Evolutionary conservation across 352 stramenopile species (phyloP).

Genomic region (Phytopythium mirpurense): DNA sequence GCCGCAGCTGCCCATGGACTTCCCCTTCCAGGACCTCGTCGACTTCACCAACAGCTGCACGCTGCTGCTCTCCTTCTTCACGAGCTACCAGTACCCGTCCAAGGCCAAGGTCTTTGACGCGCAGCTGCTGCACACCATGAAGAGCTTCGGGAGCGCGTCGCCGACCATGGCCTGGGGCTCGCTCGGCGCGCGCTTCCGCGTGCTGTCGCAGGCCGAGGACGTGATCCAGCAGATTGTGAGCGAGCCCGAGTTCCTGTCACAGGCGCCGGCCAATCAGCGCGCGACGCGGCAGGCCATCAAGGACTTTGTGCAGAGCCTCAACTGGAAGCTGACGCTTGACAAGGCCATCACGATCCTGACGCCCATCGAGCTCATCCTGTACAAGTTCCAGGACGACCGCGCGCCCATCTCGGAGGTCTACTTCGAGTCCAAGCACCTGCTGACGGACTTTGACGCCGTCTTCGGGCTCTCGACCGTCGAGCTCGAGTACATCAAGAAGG

Average conservation of each 20-base stretch:
- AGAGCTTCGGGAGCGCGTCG: constrained; percentile 60
- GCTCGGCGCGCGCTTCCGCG: constrained; percentile 58
- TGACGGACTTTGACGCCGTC: constrained; percentile 72
- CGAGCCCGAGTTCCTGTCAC: constrained; percentile 50
- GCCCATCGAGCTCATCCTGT: constrained; percentile 73
- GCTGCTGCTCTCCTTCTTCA: constrained; percentile 74
- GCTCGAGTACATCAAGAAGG: constrained; percentile 79
- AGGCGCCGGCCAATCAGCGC: constrained; percentile 42
- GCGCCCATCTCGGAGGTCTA: constrained; percentile 78
- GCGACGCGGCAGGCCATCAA: constrained; percentile 58
- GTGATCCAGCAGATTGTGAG: constrained; percentile 71
- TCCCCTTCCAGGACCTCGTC: constrained; percentile 75
- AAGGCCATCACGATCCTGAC: constrained; percentile 76
- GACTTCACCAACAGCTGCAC: constrained; percentile 74
- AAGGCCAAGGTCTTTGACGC: constrained; percentile 77
- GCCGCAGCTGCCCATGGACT: constrained; percentile 65
- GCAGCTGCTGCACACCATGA: constrained; percentile 72
- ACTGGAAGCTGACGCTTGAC: constrained; percentile 79
- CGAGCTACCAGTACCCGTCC: constrained; percentile 67
- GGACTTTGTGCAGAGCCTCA: constrained; percentile 61
- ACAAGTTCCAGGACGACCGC: constrained; percentile 83
- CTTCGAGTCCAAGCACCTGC: constrained; percentile 73
- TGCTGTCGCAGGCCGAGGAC: constrained; percentile 62
- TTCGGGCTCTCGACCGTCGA: constrained; percentile 65
- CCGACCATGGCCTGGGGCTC: constrained; percentile 65